Percentiles rank a stretch among this genome's conserved stretches.
These are phyloP conservation scores for Crithidia acanthocephali DNA, from an alignment of 208 protist species.

Conservation along the genomic window DNA sequence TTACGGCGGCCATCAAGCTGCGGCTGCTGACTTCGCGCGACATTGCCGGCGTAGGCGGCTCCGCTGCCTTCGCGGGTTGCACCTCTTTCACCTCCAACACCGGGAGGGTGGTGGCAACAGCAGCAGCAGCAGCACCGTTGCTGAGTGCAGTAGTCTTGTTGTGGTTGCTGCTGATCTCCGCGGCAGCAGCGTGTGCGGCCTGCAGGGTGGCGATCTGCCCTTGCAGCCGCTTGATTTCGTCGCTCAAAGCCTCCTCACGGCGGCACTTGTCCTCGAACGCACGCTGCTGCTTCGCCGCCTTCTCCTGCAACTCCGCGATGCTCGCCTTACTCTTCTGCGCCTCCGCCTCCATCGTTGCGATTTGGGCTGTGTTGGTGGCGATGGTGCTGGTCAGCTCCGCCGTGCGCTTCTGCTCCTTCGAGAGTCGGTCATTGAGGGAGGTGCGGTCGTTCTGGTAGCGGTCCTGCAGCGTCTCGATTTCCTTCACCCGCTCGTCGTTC, in stretches of 20 bases:
- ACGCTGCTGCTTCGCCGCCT: constrained; percentile 56
- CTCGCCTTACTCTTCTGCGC: constrained; percentile 28
- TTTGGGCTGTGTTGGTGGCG: constrained; percentile 20
- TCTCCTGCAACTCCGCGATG: constrained; percentile 56
- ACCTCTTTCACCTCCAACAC: constrained; percentile 10
- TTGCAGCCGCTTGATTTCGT: constrained; percentile 34
- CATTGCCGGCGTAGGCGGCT: neutral
- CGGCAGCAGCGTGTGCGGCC: neutral
- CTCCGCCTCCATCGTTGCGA: constrained; percentile 36
- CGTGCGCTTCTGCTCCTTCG: constrained; percentile 50
- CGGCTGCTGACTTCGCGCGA: constrained; percentile 5
- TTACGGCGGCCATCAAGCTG: neutral
- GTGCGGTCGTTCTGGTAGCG: constrained; percentile 58
- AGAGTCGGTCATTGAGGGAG: constrained; percentile 47
- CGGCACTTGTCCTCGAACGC: constrained; percentile 76
- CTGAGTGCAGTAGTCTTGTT: neutral
- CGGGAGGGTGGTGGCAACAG: neutral
- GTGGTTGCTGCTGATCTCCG: neutral
- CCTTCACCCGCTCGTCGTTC: constrained; percentile 82
- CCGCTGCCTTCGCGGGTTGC: constrained; percentile 5
- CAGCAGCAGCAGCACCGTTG: neutral
- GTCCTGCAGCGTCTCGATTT: constrained; percentile 80
- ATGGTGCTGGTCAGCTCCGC: constrained; percentile 38
- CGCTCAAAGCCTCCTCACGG: constrained; percentile 48
- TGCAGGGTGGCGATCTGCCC: constrained; percentile 16